phyloP scores from a whole-genome alignment of 371 early-diverging fungal genomes.

The Fennellomyces sp. region DNA sequence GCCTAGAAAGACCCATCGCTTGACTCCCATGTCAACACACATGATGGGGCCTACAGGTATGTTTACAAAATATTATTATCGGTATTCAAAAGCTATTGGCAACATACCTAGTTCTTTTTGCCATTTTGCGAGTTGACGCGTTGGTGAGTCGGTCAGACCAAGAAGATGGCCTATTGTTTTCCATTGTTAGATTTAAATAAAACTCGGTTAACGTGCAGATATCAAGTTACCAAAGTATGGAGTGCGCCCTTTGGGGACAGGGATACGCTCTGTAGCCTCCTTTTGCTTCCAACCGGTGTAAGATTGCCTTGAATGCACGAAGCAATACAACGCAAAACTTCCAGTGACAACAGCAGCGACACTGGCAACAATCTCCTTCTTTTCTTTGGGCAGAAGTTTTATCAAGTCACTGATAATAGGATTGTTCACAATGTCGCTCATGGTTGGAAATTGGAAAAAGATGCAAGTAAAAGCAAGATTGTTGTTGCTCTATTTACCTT shows the following conservation, averaged over 20 bases:
- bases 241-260: neutral
- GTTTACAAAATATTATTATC: neutral
- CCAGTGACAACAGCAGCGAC: no score
- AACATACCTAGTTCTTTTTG: constrained; percentile 2
- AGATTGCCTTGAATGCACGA: no score
- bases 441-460: no score
- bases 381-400: no score
- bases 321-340: no score
- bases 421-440: no score
- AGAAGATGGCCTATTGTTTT: constrained; percentile 14
- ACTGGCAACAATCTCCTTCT: no score
- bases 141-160: constrained; percentile 3
- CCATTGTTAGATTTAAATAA: neutral
- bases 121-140: constrained; percentile 14
- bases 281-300: no score
- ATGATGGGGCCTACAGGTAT: neutral
- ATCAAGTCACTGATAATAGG: no score
- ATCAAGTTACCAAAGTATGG: constrained; percentile 13
- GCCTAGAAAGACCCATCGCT: constrained; percentile 18
- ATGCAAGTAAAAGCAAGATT: no score
- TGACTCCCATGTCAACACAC: constrained; percentile 18
- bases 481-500: no score
- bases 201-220: neutral
- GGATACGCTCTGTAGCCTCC: neutral
- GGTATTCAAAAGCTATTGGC: neutral